Base-by-base conservation (phyloP, 345 rosid genomes). In the Jatropha curcas region DNA sequence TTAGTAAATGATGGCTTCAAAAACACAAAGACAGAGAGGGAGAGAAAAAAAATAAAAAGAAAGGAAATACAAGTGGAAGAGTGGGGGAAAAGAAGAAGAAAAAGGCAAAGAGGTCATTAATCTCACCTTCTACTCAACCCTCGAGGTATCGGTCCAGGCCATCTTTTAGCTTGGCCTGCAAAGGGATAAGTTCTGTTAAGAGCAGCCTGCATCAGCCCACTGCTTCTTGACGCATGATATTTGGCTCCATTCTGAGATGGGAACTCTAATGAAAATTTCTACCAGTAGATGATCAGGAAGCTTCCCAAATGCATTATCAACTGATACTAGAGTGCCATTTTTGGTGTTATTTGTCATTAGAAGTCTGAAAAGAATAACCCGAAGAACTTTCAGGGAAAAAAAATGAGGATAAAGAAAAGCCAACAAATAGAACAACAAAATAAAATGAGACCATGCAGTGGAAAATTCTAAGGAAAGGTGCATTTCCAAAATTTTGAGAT, bases 161-260 rank as follows among this genome's bases (percentile, higher is more conserved):
- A 93, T 75, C 82, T 86, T 81, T 84, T 86, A 60, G 83, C 84
- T 71, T 77, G 78, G 78, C 73, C 71, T 50, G 90, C 84, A 34
- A 31, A 67, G 46, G 98, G 97, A 86, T 78, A 91, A 19, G 72
- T 51, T 73, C 82, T 84, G 48, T 37, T 69, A 63, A 91, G 79
- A 84, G 96, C 97, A 78, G 94, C 94, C 48, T 86, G 89, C 98
- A 84, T 66, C 73, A 14, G 88, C 90, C 98, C 97, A 94, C 19
- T 82, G 92, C 85, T 84, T 94, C 67, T 71, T 88, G 27, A 90
- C 94, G 65, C 85, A 86, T 58, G 96, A 80, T 77, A 90, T 17
- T 11, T 86, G 80, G 1, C 73, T 89, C 96, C 94, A 94, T 34
- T 84, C 82, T 63, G 81, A 53, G 72, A 88, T 71, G 5, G 97